Percentiles rank a stretch among this genome's conserved stretches.
Conservation (phyloP, 768 basidiomycete species). For the Pleurotus tuber-regium region DNA sequence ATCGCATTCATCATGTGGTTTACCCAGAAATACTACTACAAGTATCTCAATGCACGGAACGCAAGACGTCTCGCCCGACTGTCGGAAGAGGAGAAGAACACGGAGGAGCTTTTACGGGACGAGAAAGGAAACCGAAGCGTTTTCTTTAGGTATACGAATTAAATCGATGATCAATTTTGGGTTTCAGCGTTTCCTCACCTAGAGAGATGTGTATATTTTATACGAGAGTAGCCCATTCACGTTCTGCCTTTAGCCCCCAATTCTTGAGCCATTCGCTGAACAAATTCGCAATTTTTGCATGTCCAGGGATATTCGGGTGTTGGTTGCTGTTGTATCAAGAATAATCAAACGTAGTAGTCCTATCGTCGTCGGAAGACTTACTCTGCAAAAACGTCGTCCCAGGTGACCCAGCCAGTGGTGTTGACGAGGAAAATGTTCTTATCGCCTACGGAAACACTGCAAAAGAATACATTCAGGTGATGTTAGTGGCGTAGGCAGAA, state of each 20-base stretch:
- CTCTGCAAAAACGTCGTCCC: constrained; percentile 47
- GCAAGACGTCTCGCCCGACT: constrained; percentile 18
- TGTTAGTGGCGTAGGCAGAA: not conserved
- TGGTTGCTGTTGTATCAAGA: constrained; percentile 32
- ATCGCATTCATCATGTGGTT: constrained; percentile 32
- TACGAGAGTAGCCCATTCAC: constrained; percentile 16
- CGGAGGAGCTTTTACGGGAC: constrained; percentile 24
- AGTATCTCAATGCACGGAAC: constrained; percentile 24
- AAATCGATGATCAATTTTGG: constrained; percentile 1
- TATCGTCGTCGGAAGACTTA: too few relatives aligned
- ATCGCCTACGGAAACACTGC: constrained; percentile 41
- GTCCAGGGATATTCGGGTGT: constrained; percentile 48
- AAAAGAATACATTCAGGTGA: not conserved
- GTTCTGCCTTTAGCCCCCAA: constrained; percentile 39
- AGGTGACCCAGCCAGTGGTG: constrained; percentile 55
- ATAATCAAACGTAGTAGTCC: too few relatives aligned
- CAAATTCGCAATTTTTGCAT: constrained; percentile 42
- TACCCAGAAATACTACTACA: constrained; percentile 29
- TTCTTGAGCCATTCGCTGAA: constrained; percentile 44
- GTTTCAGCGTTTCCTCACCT: too few relatives aligned
- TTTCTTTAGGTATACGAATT: constrained; percentile 30
- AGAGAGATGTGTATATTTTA: too few relatives aligned
- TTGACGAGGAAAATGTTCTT: constrained; percentile 49
- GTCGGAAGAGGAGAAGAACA: constrained; percentile 21
- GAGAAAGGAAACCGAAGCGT: constrained; percentile 33